A percentile compares a stretch with the other conserved stretches of the same genome.
These are phyloP conservation scores for Coprinopsis marcescibilis DNA, from an alignment of 768 basidiomycete species.

Conservation along the genomic window DNA sequence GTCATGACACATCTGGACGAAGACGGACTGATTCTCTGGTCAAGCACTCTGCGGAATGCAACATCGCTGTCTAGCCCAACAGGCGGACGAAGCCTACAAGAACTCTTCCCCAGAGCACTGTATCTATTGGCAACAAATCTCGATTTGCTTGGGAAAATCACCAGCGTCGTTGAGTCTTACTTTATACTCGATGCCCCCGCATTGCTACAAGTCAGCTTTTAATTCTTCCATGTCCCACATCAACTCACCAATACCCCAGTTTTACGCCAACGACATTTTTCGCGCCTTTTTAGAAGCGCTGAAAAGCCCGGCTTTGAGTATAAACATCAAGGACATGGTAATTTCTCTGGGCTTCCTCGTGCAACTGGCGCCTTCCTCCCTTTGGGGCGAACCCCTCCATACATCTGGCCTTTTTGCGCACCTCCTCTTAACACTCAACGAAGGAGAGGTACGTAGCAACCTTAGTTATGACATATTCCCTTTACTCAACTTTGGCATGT, in stretches of 20 bases:
- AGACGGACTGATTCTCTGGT: slow-evolving; percentile 76
- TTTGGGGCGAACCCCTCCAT: slow-evolving; percentile 75
- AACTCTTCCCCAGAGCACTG: slow-evolving; percentile 61
- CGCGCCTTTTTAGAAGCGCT: slow-evolving; percentile 48
- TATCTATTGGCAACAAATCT: slow-evolving; percentile 60
- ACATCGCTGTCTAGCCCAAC: slow-evolving; percentile 41
- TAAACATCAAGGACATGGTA: slow-evolving; percentile 63
- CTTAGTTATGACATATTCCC: slow-evolving; percentile 1
- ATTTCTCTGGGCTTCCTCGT: slow-evolving; percentile 51
- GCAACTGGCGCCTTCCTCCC: slow-evolving; percentile 53
- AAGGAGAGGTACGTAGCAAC: slow-evolving; percentile 55
- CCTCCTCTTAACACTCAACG: slow-evolving; percentile 52
- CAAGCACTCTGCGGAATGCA: slow-evolving; percentile 61
- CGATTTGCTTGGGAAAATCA: slow-evolving; percentile 67
- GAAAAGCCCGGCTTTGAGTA: slow-evolving; percentile 37
- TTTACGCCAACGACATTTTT: slow-evolving; percentile 50
- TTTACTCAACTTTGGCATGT: slow-evolving; percentile 2
- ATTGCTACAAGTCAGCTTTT: slow-evolving; percentile 54
- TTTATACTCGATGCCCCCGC: slow-evolving; percentile 59
- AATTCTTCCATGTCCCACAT: background rate
- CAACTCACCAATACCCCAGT: slow-evolving; percentile 5
- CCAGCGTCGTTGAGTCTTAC: slow-evolving; percentile 70
- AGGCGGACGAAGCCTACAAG: slow-evolving; percentile 47
- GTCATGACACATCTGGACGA: slow-evolving; percentile 66
- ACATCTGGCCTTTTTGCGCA: slow-evolving; percentile 65